These are phyloP conservation scores for Microglena sp. DNA, from an alignment of 139 green algal genomes.

Conservation along the genomic window DNA sequence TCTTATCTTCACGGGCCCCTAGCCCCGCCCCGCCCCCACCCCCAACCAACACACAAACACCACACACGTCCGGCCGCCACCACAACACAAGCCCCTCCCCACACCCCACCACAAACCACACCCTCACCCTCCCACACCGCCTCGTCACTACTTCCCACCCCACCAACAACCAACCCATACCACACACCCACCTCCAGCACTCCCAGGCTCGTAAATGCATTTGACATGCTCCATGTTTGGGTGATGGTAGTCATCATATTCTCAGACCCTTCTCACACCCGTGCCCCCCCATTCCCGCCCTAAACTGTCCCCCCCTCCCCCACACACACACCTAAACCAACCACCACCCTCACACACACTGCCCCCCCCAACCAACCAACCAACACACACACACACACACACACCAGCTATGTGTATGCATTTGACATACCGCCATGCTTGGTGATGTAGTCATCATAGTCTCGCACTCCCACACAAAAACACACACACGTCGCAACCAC, in stretches of 20 bases:
- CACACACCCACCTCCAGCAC: neutral
- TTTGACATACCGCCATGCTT: neutral
- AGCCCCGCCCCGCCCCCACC: neutral
- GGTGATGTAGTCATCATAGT: neutral
- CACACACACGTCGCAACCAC: neutral
- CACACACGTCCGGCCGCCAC: neutral
- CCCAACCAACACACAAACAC: neutral
- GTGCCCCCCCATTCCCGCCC: no score
- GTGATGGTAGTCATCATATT: neutral
- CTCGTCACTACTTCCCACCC: no score
- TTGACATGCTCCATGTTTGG: neutral
- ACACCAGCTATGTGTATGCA: slow-evolving; percentile 87
- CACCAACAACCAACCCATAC: neutral
- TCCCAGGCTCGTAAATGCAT: no score
- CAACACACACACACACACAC: slow-evolving; percentile 2
- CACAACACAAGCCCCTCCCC: neutral
- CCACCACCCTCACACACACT: neutral
- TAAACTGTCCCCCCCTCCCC: neutral
- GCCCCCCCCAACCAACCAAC: neutral
- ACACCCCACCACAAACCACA: no score
- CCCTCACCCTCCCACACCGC: no score
- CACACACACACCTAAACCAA: neutral
- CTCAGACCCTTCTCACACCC: neutral
- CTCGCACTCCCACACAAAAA: neutral
- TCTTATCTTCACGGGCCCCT: no score